These are phyloP conservation scores for Kluyveromyces lactis DNA, from an alignment of 805 yeast genomes.

Conservation along the genomic window DNA sequence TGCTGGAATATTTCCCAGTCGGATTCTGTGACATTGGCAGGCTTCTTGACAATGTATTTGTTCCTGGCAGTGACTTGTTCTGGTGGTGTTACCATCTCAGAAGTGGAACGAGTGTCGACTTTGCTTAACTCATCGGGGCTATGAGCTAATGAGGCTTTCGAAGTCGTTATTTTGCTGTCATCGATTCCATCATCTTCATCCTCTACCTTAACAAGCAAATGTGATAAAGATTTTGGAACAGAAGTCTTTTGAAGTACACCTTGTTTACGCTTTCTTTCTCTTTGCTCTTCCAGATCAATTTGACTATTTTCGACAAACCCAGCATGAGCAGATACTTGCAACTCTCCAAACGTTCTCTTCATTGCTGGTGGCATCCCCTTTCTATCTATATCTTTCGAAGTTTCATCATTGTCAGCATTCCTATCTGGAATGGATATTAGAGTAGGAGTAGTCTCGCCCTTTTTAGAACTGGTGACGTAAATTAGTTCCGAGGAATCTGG, in stretches of 20 bases:
- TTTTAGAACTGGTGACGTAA: constrained; percentile 18
- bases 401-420: constrained; percentile 2
- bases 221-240: constrained; percentile 47
- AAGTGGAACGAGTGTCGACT: background rate
- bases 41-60: constrained; percentile 26
- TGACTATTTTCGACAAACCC: constrained; percentile 33
- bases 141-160: background rate
- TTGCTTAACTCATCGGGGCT: background rate
- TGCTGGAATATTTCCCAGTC: constrained; percentile 29
- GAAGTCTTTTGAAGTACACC: constrained; percentile 44
- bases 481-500: constrained; percentile 52
- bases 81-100: background rate
- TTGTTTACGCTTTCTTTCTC: constrained; percentile 38
- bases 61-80: constrained; percentile 2
- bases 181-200: constrained; percentile 8
- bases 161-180: background rate
- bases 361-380: constrained; percentile 57
- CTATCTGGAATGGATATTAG: background rate
- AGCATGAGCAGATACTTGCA: constrained; percentile 25
- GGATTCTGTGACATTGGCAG: constrained; percentile 20
- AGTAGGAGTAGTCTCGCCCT: constrained; percentile 1
- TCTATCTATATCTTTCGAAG: constrained; percentile 17
- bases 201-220: constrained; percentile 36
- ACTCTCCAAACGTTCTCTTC: constrained; percentile 34
- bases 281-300: constrained; percentile 36